Conservation (phyloP, 176 grass and related monocot species). For the Dendrocalamus sinicus region DNA sequence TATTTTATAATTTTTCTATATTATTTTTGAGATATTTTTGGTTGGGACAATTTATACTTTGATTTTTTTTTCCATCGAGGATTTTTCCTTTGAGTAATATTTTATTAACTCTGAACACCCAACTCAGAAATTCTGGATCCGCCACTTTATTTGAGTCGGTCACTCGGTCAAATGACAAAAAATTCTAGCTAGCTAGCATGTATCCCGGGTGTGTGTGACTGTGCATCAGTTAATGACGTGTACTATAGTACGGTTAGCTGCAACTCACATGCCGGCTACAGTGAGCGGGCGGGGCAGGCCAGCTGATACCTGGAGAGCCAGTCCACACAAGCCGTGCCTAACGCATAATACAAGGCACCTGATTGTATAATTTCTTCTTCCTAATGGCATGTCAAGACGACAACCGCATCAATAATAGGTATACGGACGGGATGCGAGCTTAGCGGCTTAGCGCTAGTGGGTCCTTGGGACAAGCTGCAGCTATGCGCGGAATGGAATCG, state of each 20-base stretch:
- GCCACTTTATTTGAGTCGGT: neutral
- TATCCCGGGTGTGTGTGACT: too few species aligned
- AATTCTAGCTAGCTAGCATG: too few species aligned
- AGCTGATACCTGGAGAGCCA: neutral
- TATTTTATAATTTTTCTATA: too few species aligned
- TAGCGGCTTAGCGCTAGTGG: too few species aligned
- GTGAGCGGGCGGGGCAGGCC: too few species aligned
- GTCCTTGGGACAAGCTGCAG: neutral
- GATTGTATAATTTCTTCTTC: neutral
- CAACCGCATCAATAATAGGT: neutral
- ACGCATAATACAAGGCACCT: neutral
- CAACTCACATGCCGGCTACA: neutral
- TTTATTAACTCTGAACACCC: too few species aligned
- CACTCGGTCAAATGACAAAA: neutral
- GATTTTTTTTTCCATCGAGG: accelerated
- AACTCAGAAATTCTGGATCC: too few species aligned
- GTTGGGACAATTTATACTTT: too few species aligned
- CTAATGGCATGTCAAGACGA: neutral
- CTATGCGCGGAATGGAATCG: neutral
- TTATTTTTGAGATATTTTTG: too few species aligned
- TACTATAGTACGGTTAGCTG: too few species aligned
- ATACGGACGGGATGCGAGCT: neutral
- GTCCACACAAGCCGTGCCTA: neutral
- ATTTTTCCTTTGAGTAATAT: too few species aligned
- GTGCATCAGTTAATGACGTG: too few species aligned